Percentiles rank a stretch among this genome's conserved stretches.
Conservation (phyloP, 2,329 filamentous ascomycete genomes). For the Neofusicoccum sp. region DNA sequence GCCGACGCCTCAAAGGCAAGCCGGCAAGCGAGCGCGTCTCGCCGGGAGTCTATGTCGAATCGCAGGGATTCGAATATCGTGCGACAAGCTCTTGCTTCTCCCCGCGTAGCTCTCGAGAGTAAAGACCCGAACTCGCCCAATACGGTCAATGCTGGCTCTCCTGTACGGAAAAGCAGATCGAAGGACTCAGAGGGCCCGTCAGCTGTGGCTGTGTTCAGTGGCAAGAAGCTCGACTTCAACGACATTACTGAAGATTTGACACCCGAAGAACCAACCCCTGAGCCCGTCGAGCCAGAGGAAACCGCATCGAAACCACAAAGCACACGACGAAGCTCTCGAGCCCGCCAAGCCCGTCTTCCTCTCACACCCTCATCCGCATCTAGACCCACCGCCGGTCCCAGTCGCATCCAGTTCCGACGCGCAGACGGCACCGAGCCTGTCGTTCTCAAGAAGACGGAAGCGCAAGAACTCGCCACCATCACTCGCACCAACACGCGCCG, state of each 20-base stretch:
- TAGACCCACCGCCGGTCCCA: slow-evolving; percentile 36
- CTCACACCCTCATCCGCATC: slow-evolving; percentile 26
- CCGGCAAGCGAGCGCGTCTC: slow-evolving; percentile 34
- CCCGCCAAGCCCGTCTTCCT: slow-evolving; percentile 36
- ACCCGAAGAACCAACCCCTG: neutral
- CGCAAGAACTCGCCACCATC: slow-evolving; percentile 46
- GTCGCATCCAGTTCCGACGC: slow-evolving; percentile 46
- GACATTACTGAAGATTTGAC: neutral
- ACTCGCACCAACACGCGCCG: slow-evolving; percentile 51
- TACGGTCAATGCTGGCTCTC: neutral
- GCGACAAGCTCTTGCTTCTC: slow-evolving; percentile 47
- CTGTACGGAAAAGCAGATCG: neutral
- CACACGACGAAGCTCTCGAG: slow-evolving; percentile 34
- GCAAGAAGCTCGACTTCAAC: neutral
- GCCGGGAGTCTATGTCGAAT: slow-evolving; percentile 45
- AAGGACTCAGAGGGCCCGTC: neutral
- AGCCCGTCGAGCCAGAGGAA: slow-evolving; percentile 22
- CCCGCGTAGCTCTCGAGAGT: slow-evolving; percentile 44
- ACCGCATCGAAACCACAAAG: slow-evolving; percentile 5
- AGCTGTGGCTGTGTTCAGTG: too few species aligned
- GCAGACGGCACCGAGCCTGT: slow-evolving; percentile 42
- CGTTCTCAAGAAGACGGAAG: slow-evolving; percentile 48
- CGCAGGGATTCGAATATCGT: slow-evolving; percentile 48
- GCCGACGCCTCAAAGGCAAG: slow-evolving; percentile 47
- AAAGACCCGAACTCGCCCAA: slow-evolving; percentile 49